Evolutionary conservation across 1,284 basidiomycete species (phyloP).

Genomic region (Microbotryum violaceum): DNA sequence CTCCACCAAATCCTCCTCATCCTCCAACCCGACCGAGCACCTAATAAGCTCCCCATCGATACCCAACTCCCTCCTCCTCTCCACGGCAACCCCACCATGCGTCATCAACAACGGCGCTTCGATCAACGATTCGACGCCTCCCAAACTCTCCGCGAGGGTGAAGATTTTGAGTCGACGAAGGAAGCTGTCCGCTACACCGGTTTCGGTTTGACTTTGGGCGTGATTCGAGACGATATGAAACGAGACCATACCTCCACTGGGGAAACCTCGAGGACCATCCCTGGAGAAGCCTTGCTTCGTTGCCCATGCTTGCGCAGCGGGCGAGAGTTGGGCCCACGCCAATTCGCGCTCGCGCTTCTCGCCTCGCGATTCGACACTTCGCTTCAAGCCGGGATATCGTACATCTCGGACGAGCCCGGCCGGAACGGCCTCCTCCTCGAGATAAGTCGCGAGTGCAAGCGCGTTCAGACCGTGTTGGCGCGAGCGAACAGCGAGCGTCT

Average conservation of each 20-base stretch:
- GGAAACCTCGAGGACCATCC: slow-evolving; percentile 51
- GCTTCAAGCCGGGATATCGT: slow-evolving; percentile 73
- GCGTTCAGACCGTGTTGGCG: slow-evolving; percentile 79
- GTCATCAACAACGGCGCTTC: slow-evolving; percentile 42
- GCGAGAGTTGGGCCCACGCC: slow-evolving; percentile 59
- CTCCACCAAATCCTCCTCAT: slow-evolving; percentile 66
- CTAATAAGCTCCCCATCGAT: slow-evolving; percentile 76
- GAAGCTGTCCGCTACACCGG: slow-evolving; percentile 53
- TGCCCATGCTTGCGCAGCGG: slow-evolving; percentile 39
- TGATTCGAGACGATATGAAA: slow-evolving; percentile 46
- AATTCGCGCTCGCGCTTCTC: slow-evolving; percentile 30
- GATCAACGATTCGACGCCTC: slow-evolving; percentile 64
- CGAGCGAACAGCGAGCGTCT: slow-evolving; percentile 78
- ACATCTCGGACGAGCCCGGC: slow-evolving; percentile 58
- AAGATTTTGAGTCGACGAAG: slow-evolving; percentile 63
- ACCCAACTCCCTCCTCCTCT: slow-evolving; percentile 60
- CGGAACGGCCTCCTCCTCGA: slow-evolving; percentile 49
- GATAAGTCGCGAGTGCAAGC: slow-evolving; percentile 61
- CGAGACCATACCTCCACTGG: slow-evolving; percentile 77
- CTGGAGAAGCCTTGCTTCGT: slow-evolving; percentile 35
- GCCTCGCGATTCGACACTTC: slow-evolving; percentile 23
- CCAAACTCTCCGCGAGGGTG: slow-evolving; percentile 78
- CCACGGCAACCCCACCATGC: slow-evolving; percentile 52
- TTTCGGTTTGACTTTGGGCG: slow-evolving; percentile 9
- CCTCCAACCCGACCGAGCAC: slow-evolving; percentile 82